Conservation (phyloP, 306 rosid genomes). For the Argentina anserina region DNA sequence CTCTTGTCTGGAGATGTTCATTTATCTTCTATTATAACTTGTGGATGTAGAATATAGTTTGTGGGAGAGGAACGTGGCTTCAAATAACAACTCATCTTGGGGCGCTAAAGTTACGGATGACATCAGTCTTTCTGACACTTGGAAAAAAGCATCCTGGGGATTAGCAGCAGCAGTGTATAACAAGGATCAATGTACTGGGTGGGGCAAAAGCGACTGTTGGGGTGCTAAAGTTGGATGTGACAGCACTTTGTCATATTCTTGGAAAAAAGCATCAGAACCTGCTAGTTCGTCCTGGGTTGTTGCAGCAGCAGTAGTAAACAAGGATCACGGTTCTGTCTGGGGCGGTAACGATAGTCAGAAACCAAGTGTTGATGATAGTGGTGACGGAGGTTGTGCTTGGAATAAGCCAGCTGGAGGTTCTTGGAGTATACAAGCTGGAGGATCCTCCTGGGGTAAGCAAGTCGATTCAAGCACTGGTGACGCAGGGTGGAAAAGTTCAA, state of each 20-base stretch:
- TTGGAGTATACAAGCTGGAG: background rate
- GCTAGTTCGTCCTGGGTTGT: conserved; percentile 61
- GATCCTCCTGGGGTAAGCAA: conserved; percentile 4
- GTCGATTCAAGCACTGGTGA: conserved; percentile 9
- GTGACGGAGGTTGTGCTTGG: conserved; percentile 18
- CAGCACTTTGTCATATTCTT: no score
- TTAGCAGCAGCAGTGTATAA: no score
- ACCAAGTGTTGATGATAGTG: conserved; percentile 2
- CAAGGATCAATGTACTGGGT: no score
- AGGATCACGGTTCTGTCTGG: conserved; percentile 51
- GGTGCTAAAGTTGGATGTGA: no score
- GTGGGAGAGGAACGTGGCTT: conserved; percentile 56
- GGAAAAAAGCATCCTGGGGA: no score
- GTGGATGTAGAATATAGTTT: conserved; percentile 48
- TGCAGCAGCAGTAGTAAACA: conserved; percentile 36
- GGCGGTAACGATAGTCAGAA: conserved; percentile 15
- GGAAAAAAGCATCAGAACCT: conserved; percentile 34
- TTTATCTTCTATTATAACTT: conserved; percentile 19
- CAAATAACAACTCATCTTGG: conserved; percentile 44
- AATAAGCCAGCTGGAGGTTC: conserved; percentile 19
- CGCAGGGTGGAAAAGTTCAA: conserved; percentile 15
- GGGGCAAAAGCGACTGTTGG: no score
- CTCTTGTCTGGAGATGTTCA: conserved; percentile 11
- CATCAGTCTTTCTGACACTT: conserved; percentile 15
- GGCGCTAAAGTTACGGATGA: conserved; percentile 30